Evolutionary conservation across 2,329 filamentous ascomycete species (phyloP), one percentile per base, ranked within the genome.

Genomic region (Aspergillus brunneoviolaceus): DNA sequence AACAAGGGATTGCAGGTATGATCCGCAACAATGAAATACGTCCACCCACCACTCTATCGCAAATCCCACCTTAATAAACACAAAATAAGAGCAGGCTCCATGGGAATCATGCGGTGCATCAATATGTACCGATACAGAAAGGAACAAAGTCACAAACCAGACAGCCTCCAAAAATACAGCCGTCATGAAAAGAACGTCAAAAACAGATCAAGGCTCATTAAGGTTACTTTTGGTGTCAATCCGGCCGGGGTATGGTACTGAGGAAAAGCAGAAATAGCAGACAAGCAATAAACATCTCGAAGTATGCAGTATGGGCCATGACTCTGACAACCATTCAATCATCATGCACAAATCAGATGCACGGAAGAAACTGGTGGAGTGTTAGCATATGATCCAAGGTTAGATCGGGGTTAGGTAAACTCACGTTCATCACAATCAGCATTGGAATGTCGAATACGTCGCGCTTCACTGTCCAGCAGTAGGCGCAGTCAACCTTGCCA

Each of bases 401-500:
- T 49, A 47, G 31, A 14, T 14, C 27, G 56, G 51, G 19, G 19
- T 49, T 50, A 23, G 21, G 35, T n/a, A 27, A 11, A 88, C 93
- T 89, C 76, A 97, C 95, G 80, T 97, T 97, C 82, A 98, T 94
- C 72, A 97, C 91, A 76, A 98, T 96, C 80, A 98, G 83, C 92
- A 97, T 96, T 23, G 95, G 95, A 76, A 98, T 96, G 79, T 98
- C 94, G 79, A 98, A 98, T 47, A 95, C 91, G 76, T 99, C 95
- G 64, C 94, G 85, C 80, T 96, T 96, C 63, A 98, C 93, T 64
- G 91, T 94, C 93, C 94, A 98, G 80, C 91, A 96, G 78, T 96
- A 96, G 70, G 90, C 92, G 80, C 93, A 97, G 73, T 96, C 91
- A 59, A 98, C 90, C 77, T 95, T 93, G 57, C 93, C 94, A 70